These are phyloP conservation scores for Nadsonia commutata DNA, from an alignment of 1,139 yeast species.

Conservation along the genomic window DNA sequence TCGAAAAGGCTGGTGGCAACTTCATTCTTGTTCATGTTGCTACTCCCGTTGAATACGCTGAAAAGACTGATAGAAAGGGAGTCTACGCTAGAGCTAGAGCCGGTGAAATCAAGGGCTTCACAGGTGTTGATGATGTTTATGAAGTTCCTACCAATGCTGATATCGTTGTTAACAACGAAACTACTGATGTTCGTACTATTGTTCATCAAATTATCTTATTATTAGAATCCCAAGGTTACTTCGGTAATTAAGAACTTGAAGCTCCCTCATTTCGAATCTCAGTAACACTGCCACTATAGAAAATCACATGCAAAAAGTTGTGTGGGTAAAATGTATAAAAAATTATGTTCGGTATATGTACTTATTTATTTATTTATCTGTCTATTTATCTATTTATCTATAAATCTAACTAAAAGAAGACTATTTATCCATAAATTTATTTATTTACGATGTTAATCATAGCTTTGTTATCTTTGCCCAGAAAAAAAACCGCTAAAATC, in stretches of 20 bases:
- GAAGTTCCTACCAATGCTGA: conserved; percentile 38
- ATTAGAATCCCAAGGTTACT: conserved; percentile 72
- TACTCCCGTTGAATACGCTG: conserved; percentile 33
- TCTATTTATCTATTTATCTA: too few species aligned
- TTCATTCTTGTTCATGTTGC: conserved; percentile 36
- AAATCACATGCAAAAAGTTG: too few species aligned
- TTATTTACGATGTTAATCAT: too few species aligned
- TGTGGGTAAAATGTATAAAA: too few species aligned
- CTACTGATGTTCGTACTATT: conserved; percentile 40
- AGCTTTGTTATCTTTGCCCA: too few species aligned
- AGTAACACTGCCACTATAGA: too few species aligned
- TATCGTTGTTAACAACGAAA: conserved; percentile 35
- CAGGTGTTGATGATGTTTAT: conserved; percentile 33
- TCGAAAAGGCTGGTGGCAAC: conserved; percentile 32
- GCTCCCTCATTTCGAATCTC: too few species aligned
- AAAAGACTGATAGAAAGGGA: conserved; percentile 35
- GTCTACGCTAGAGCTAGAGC: conserved; percentile 29
- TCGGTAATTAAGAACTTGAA: conserved; percentile 31
- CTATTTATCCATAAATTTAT: too few species aligned
- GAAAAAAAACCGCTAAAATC: too few species aligned
- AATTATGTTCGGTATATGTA: too few species aligned
- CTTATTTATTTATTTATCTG: too few species aligned
- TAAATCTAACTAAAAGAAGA: too few species aligned
- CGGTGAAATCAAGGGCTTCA: conserved; percentile 33
- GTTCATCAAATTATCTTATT: conserved; percentile 57